Evolutionary conservation across 148 eudicot species (phyloP).

Genomic region (Persicaria maculosa): DNA sequence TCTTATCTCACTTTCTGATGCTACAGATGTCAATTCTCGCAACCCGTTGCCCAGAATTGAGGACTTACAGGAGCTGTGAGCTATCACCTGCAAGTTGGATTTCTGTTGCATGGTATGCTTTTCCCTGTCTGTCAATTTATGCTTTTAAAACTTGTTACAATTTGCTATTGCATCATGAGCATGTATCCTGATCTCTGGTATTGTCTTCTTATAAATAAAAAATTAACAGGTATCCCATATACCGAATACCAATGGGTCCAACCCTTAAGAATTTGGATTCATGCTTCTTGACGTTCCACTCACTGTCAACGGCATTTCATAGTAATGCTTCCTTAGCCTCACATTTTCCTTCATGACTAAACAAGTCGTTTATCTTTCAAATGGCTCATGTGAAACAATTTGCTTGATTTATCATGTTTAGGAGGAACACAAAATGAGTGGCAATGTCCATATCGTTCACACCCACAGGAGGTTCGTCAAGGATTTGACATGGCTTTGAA

Average conservation of each 20-base stretch:
- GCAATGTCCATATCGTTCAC: constrained; percentile 26
- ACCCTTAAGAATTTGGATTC: constrained; percentile 91
- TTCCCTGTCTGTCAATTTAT: constrained; percentile 3
- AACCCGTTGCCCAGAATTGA: constrained; percentile 51
- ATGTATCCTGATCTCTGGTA: constrained; percentile 6
- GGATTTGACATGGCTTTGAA: constrained; percentile 32
- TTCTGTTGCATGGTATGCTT: constrained; percentile 90
- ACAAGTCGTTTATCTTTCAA: not conserved
- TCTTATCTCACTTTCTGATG: constrained; percentile 10
- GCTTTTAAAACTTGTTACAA: not conserved
- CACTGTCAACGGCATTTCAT: constrained; percentile 49
- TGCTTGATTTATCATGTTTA: not conserved
- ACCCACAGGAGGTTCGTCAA: constrained; percentile 30
- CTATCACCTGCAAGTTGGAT: constrained; percentile 79
- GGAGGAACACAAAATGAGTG: constrained; percentile 48
- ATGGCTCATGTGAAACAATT: not conserved
- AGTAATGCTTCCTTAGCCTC: constrained; percentile 23
- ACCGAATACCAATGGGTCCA: constrained; percentile 88
- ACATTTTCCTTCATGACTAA: not conserved
- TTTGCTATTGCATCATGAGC: not conserved
- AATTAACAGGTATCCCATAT: constrained; percentile 73
- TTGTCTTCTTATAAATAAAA: constrained; percentile 3
- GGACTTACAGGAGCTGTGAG: constrained; percentile 71
- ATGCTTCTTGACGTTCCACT: constrained; percentile 91
- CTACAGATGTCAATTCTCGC: constrained; percentile 66